Percentiles rank a stretch among this genome's conserved stretches.
phyloP scores from a whole-genome alignment of 208 protist species.

The Porcisia deanei region DNA sequence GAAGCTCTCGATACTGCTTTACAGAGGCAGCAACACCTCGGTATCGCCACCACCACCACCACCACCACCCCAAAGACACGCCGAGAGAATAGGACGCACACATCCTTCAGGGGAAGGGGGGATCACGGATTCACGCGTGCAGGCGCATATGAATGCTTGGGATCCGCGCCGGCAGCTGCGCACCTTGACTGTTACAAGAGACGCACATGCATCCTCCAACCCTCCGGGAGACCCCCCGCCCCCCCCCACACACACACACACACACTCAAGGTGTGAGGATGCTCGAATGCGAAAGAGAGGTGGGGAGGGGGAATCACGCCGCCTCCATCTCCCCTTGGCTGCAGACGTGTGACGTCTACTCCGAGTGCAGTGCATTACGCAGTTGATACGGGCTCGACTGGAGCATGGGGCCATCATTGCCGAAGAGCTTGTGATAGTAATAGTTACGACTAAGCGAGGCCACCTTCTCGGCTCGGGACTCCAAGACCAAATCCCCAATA shows the following conservation, averaged over 20 bases:
- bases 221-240: too few relatives aligned
- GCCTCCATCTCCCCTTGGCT: neutral
- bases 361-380: neutral
- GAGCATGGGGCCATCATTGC: slow-evolving; percentile 22
- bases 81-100: too few relatives aligned
- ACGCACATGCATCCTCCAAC: too few relatives aligned
- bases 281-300: neutral
- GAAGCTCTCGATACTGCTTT: neutral
- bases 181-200: too few relatives aligned
- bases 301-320: neutral
- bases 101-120: too few relatives aligned
- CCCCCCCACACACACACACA: neutral
- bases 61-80: too few relatives aligned
- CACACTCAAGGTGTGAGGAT: neutral
- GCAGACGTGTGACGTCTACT: neutral
- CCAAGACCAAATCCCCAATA: slow-evolving; percentile 45
- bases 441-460: slow-evolving; percentile 47
- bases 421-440: slow-evolving; percentile 84
- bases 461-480: slow-evolving; percentile 29
- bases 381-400: slow-evolving; percentile 19
- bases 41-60: too few relatives aligned
- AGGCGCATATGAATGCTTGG: too few relatives aligned
- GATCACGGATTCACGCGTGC: too few relatives aligned
- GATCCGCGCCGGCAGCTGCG: too few relatives aligned
- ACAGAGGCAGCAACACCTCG: neutral